Percentiles rank a stretch among this genome's conserved stretches.
phyloP scores from a whole-genome alignment of 306 rosid genomes.

The Rosa chinensis region DNA sequence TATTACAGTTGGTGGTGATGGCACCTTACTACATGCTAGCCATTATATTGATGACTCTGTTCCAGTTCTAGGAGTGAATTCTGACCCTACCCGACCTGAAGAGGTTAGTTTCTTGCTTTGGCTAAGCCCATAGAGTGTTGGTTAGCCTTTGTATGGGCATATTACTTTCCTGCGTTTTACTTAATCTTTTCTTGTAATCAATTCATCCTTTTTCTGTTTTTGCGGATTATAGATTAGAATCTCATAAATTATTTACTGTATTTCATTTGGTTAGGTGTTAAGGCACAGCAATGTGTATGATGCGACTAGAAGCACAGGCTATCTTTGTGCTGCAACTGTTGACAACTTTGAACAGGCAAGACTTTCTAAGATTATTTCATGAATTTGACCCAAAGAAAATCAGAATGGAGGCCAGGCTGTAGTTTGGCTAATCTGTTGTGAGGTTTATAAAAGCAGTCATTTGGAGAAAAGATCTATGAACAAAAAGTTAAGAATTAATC shows the following conservation, averaged over 20 bases:
- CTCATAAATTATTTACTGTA: constrained; percentile 7
- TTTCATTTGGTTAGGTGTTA: constrained; percentile 55
- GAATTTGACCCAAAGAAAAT: no score
- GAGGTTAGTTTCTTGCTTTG: constrained; percentile 53
- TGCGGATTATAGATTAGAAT: constrained; percentile 3
- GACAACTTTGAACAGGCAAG: constrained; percentile 78
- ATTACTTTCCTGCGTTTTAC: constrained; percentile 17
- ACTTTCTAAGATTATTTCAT: constrained; percentile 12
- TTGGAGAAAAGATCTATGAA: not conserved
- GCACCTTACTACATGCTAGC: constrained; percentile 85
- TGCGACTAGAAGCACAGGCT: constrained; percentile 87
- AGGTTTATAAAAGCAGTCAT: not conserved
- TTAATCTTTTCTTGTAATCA: constrained; percentile 8
- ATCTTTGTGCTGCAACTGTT: constrained; percentile 75
- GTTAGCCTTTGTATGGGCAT: constrained; percentile 13
- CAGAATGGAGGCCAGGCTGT: not conserved
- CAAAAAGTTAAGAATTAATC: not conserved
- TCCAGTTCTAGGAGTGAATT: constrained; percentile 93
- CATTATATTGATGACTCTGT: constrained; percentile 72
- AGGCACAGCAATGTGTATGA: constrained; percentile 58
- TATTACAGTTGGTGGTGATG: constrained; percentile 90
- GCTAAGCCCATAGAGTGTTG: constrained; percentile 1
- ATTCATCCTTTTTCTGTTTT: not conserved
- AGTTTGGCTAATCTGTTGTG: constrained; percentile 1
- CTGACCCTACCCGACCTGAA: constrained; percentile 74